Base-by-base conservation (phyloP, 2,329 filamentous ascomycete genomes). In the Penicillium sp. region DNA sequence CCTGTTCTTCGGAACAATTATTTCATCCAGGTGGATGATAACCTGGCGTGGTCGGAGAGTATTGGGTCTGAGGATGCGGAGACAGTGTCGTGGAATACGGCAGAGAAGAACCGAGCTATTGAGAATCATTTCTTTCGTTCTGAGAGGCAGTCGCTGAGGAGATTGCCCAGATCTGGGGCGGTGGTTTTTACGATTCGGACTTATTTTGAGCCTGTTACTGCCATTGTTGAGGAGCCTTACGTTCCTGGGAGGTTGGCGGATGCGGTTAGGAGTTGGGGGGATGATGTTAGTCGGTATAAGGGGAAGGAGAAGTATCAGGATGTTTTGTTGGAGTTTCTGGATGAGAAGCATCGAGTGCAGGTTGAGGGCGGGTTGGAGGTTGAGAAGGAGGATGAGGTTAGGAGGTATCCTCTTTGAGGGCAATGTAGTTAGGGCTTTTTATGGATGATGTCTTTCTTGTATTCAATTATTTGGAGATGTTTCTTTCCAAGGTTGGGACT, bases 21-120 rank as follows among this genome's bases (percentile, higher is more conserved):
- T 75, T 95, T 95, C 77, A 83, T 95, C 61, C 91, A 95, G 75
- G 90, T 94, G 1, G 91, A 95, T 68, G 89, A 92, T 55, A 75
- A 82, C 5, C 78, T 96, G 1, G 79, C 88, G 0, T 95, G 91
- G 91, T 90, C 87, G 58, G 76, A 80, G 67, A 90, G 85, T 65
- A 92, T 95, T 63, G 91, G 91, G 0, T 65, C 76, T 16, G 91
- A 95, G 72, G 89, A 95, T 69, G 74, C 76, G 1, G 75, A 78
- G 0, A 78, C 79, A 0, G 83, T 87, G 2, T 87, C 86, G 41
- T 95, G 91, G 91, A 84, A 82, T 68, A 90, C 87, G 4, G 89
- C 90, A 1, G 83, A 90, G 73, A 90, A 90, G 75, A 82, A 91
- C 67, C 84, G 83, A 51, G 85, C 87, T 0, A 84, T 95, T 59